Evolutionary conservation across 2,329 filamentous ascomycete genomes (phyloP).

Genomic region (Penicillium sp.): DNA sequence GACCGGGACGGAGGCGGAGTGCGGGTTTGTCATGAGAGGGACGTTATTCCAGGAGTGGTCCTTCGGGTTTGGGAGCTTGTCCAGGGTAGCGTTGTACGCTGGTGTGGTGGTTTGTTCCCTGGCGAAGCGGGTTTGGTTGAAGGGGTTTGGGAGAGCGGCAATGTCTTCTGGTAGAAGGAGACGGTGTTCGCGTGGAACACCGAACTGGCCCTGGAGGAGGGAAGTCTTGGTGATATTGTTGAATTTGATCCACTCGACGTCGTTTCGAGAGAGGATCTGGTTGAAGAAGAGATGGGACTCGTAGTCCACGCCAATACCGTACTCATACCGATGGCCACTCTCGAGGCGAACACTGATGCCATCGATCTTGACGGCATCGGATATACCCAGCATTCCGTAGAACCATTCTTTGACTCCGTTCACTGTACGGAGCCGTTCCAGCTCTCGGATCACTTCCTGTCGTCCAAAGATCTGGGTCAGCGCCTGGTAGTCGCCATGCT

Average conservation of each 20-base stretch:
- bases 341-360: slow-evolving; percentile 43
- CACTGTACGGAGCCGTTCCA: slow-evolving; percentile 43
- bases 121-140: slow-evolving; percentile 39
- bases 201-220: slow-evolving; percentile 42
- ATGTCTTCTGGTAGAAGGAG: slow-evolving; percentile 49
- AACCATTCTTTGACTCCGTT: slow-evolving; percentile 48
- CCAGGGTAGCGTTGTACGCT: slow-evolving; percentile 47
- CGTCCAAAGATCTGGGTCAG: slow-evolving; percentile 60
- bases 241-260: slow-evolving; percentile 51
- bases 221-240: slow-evolving; percentile 47
- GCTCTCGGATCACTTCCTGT: slow-evolving; percentile 59
- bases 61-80: slow-evolving; percentile 49
- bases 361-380: slow-evolving; percentile 45
- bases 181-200: slow-evolving; percentile 46
- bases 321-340: slow-evolving; percentile 54
- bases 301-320: slow-evolving; percentile 60
- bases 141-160: slow-evolving; percentile 40
- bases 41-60: slow-evolving; percentile 52
- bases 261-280: slow-evolving; percentile 46
- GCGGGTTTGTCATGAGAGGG: slow-evolving; percentile 56
- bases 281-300: slow-evolving; percentile 58
- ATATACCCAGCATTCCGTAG: slow-evolving; percentile 46
- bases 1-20: slow-evolving; percentile 55
- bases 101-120: slow-evolving; percentile 39
- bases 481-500: slow-evolving; percentile 52